Evolutionary conservation across 2,329 filamentous ascomycete genomes (phyloP), one percentile per base, ranked within the genome.

Genomic region (Aureobasidium sp.): DNA sequence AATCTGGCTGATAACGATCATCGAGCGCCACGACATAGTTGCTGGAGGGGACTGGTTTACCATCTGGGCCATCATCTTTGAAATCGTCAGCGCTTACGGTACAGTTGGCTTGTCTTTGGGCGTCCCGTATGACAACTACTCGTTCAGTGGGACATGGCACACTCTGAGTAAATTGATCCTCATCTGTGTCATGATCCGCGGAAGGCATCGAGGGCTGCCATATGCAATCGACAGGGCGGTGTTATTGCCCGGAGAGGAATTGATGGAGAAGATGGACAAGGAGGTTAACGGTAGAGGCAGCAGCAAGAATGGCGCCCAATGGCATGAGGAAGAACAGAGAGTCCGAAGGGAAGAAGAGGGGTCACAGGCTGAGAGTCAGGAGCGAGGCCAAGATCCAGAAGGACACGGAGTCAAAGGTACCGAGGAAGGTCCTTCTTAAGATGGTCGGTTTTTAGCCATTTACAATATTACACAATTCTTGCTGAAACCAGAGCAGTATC

Each of bases 181-280:
- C 33, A 78, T 77, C 61, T 74, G 73, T 1, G 75, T 81, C 61
- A 81, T 81, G 78, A 69, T 81, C 25, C 68, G 79, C 57, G 79
- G 79, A 1, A 67, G 79, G 25, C 79, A 82, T 70, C 70, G 79
- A 50, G 77, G 76, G 17, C 66, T 82, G 54, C 79, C 79, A 0
- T 77, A 79, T 40, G 74, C 75, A 53, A 75, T 81, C 60, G 79
- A 82, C 66, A 68, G 70, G 60, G 70, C 70, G 13, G 67, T 73
- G 8, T 50, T 71, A 59, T 58, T 73, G 50, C 71, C 71, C 0
- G 60, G 61, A 23, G 69, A 73, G 49, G 68, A 69, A 38, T 61
- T 72, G 38, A 71, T 73, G 70, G 65, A 67, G n/a, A 66, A 67
- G 17, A 67, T 72, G 65, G 71, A 72, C 49, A 50, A 62, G 15